Conservation (phyloP, 2,329 filamentous ascomycete species). For the Epicoccum sorghinum region DNA sequence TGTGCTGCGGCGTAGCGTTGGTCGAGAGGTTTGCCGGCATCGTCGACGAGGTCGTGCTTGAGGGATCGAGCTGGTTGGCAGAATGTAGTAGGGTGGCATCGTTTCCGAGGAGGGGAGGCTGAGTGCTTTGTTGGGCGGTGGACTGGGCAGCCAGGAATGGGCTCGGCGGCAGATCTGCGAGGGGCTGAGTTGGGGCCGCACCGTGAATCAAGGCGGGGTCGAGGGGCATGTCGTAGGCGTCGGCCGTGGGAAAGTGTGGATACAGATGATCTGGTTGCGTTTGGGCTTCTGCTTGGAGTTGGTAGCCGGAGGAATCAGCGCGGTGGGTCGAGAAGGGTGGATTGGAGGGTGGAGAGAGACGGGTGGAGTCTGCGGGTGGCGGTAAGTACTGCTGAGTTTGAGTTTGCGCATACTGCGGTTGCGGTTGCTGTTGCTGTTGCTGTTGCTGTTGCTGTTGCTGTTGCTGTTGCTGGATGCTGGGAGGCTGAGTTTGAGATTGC, state of each 20-base stretch:
- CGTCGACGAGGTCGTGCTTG: too few relatives aligned
- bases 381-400: slow-evolving; percentile 2
- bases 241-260: slow-evolving; percentile 39
- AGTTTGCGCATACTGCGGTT: too few relatives aligned
- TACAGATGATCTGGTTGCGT: slow-evolving; percentile 33
- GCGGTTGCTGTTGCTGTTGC: not conserved
- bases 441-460: not conserved
- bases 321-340: not conserved
- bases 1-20: not conserved
- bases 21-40: too few relatives aligned
- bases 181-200: slow-evolving; percentile 20
- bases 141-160: slow-evolving; percentile 36
- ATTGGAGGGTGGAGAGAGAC: slow-evolving; percentile 1
- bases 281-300: slow-evolving; percentile 37
- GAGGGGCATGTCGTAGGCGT: slow-evolving; percentile 60
- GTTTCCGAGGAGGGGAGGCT: not conserved
- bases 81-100: too few relatives aligned
- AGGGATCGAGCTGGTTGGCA: too few relatives aligned
- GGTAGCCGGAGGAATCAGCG: slow-evolving; percentile 35
- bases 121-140: not conserved
- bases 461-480: slow-evolving; percentile 10
- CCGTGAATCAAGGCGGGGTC: slow-evolving; percentile 67
- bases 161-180: slow-evolving; percentile 42
- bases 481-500: slow-evolving; percentile 2
- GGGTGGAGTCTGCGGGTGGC: slow-evolving; percentile 5